phyloP scores from a whole-genome alignment of 1,284 basidiomycete genomes.

The Cystobasidiaceae sp. region DNA sequence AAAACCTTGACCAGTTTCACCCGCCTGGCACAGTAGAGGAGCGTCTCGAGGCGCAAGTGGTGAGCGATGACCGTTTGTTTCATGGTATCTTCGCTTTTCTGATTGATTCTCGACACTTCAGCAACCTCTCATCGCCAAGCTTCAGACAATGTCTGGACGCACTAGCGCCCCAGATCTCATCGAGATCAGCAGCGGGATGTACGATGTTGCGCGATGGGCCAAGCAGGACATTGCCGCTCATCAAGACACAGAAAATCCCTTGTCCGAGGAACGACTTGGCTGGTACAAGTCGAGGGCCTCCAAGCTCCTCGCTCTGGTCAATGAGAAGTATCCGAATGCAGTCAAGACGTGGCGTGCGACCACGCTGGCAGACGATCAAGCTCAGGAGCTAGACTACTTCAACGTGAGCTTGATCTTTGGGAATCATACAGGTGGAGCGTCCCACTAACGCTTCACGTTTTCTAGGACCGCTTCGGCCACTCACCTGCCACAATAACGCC shows the following conservation, averaged over 20 bases:
- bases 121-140: slow-evolving; percentile 41
- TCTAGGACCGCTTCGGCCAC: slow-evolving; percentile 34
- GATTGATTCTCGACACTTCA: background rate
- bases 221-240: slow-evolving; percentile 43
- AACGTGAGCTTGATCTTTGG: slow-evolving; percentile 39
- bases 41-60: slow-evolving; percentile 44
- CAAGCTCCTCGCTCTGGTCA: slow-evolving; percentile 33
- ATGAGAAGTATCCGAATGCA: slow-evolving; percentile 36
- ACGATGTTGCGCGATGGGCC: slow-evolving; percentile 48
- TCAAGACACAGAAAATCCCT: slow-evolving; percentile 39
- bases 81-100: too few species aligned
- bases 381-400: slow-evolving; percentile 41
- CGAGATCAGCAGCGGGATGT: slow-evolving; percentile 46
- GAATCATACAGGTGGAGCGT: too few species aligned
- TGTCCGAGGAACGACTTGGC: slow-evolving; percentile 44
- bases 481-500: slow-evolving; percentile 21
- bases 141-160: slow-evolving; percentile 37
- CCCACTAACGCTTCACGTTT: too few species aligned
- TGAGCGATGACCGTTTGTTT: too few species aligned
- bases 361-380: slow-evolving; percentile 38
- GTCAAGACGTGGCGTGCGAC: slow-evolving; percentile 37
- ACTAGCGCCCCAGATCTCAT: slow-evolving; percentile 45
- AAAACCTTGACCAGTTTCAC: slow-evolving; percentile 43
- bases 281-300: slow-evolving; percentile 44
- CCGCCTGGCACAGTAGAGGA: slow-evolving; percentile 47